Evolutionary conservation across 1,284 basidiomycete genomes (phyloP).

Genomic region (Fistulinella cinereoalba): DNA sequence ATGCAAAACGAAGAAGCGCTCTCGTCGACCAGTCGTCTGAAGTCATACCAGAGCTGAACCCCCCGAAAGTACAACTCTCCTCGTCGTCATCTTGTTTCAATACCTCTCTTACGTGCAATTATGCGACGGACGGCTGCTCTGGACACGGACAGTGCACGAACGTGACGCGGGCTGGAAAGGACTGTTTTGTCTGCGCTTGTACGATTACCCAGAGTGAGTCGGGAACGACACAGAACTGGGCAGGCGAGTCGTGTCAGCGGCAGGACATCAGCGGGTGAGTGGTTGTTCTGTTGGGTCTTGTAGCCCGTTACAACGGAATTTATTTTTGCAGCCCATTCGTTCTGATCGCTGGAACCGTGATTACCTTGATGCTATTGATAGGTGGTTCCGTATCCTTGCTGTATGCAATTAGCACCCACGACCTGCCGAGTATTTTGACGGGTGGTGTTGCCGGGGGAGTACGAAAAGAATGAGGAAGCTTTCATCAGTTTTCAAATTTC

Average conservation of each 20-base stretch:
- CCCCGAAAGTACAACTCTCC: conserved; percentile 33
- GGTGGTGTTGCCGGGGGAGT: conserved; percentile 50
- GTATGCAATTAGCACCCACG: conserved; percentile 54
- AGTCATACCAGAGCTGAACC: not conserved
- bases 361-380: conserved; percentile 61
- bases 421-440: conserved; percentile 68
- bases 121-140: conserved; percentile 64
- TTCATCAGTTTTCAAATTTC: not conserved
- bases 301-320: not conserved
- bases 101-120: conserved; percentile 52
- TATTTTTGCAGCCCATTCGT: conserved; percentile 57
- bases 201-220: conserved; percentile 46
- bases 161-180: conserved; percentile 57
- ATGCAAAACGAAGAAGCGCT: not conserved
- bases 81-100: conserved; percentile 57
- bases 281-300: not conserved
- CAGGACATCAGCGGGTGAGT: conserved; percentile 76
- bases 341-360: conserved; percentile 63
- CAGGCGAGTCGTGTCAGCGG: conserved; percentile 69
- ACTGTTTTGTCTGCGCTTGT: conserved; percentile 75
- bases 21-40: not conserved
- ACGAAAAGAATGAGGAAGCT: conserved; percentile 45
- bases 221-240: conserved; percentile 65
- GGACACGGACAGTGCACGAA: conserved; percentile 65
- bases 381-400: conserved; percentile 68